Conservation (phyloP, 2,329 filamentous ascomycete species). For the Volutella citrinella region DNA sequence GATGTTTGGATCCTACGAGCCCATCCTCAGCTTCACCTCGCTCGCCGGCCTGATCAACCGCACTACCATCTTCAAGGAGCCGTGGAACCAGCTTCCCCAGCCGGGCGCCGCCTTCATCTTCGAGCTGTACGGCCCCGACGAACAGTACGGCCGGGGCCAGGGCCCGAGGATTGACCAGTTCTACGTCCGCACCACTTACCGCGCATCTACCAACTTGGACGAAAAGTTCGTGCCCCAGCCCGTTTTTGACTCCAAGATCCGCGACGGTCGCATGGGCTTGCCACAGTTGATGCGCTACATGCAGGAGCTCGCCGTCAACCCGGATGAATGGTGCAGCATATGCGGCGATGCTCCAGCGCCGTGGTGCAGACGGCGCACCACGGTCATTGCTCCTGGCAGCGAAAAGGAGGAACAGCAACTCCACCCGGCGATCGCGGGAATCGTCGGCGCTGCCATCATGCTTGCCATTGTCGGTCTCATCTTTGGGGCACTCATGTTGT, state of each 20-base stretch:
- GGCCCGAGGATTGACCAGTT: constrained; percentile 37
- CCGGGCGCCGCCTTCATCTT: constrained; percentile 75
- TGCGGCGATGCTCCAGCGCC: constrained; percentile 33
- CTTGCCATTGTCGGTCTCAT: constrained; percentile 34
- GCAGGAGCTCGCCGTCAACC: constrained; percentile 30
- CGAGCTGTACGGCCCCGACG: constrained; percentile 53
- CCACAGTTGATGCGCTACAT: constrained; percentile 37
- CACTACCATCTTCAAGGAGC: constrained; percentile 47
- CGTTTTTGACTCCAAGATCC: constrained; percentile 38
- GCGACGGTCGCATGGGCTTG: constrained; percentile 34
- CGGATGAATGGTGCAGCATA: constrained; percentile 42
- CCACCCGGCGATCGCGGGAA: constrained; percentile 42
- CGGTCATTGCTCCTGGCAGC: no score
- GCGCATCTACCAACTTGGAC: constrained; percentile 40
- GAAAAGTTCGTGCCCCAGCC: constrained; percentile 34
- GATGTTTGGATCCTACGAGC: constrained; percentile 52
- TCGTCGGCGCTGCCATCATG: constrained; percentile 44
- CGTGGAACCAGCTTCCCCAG: constrained; percentile 47
- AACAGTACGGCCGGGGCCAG: constrained; percentile 15
- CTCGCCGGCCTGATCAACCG: constrained; percentile 44
- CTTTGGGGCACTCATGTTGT: constrained; percentile 27
- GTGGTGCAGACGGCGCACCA: constrained; percentile 44
- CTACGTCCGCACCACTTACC: constrained; percentile 56
- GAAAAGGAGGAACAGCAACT: background rate
- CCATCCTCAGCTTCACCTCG: constrained; percentile 54